These are phyloP conservation scores for Melampsora americana DNA, from an alignment of 1,284 basidiomycete genomes.

Conservation along the genomic window DNA sequence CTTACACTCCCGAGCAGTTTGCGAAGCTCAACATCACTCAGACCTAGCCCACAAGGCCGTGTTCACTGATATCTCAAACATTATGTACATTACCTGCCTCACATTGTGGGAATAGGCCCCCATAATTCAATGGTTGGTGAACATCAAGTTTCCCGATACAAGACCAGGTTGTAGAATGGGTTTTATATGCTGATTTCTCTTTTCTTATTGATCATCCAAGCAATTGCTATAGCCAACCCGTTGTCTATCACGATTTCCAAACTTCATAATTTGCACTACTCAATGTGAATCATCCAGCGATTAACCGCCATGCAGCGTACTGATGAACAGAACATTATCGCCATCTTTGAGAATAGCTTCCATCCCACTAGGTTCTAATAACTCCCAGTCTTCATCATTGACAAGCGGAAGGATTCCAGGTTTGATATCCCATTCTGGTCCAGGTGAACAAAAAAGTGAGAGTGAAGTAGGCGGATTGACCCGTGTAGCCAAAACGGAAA, in stretches of 20 bases:
- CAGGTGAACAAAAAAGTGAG: conserved; percentile 29
- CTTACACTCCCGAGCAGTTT: conserved; percentile 35
- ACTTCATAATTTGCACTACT: too few species aligned
- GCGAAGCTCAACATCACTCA: not conserved
- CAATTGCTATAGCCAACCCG: too few species aligned
- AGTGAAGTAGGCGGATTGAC: conserved; percentile 31
- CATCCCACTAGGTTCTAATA: conserved; percentile 41
- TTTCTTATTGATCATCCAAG: too few species aligned
- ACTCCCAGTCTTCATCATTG: conserved; percentile 44
- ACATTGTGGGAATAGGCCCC: too few species aligned
- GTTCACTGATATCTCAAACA: too few species aligned
- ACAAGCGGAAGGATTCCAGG: conserved; percentile 38
- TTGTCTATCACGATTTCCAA: too few species aligned
- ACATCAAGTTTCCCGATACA: too few species aligned
- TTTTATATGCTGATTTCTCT: too few species aligned
- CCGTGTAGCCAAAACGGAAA: conserved; percentile 17
- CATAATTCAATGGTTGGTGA: too few species aligned
- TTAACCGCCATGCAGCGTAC: conserved; percentile 43
- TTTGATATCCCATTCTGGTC: conserved; percentile 36
- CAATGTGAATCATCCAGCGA: not conserved
- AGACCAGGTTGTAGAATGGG: too few species aligned
- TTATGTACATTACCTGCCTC: too few species aligned
- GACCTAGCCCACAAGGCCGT: too few species aligned
- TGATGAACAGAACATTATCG: conserved; percentile 42
- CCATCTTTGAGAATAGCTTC: conserved; percentile 20